Evolutionary conservation across 495 filamentous ascomycete species (phyloP), one percentile per base, ranked within the genome.

Genomic region (Trypethelium eluteriae): DNA sequence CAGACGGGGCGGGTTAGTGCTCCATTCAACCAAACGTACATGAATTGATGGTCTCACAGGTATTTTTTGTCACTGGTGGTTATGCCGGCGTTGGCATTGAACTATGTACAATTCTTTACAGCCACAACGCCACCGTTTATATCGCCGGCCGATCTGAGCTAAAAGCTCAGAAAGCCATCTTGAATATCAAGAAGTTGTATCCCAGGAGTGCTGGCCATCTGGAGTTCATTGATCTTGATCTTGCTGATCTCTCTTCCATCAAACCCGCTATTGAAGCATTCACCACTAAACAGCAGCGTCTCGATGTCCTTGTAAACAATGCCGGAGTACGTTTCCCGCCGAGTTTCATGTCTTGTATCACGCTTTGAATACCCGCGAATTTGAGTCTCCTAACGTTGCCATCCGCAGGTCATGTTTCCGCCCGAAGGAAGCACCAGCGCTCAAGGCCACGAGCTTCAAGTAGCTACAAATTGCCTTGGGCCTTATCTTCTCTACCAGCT

Each of bases 281-380:
- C 70, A 59, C 74, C n/a, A 11, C 32, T 2, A 70, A 70, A 53
- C 79, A 83, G 67, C 49, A 41, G 1, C 66, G 73, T 9, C 74
- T 83, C 34, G 75, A 83, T 74, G 75, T 80, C 49, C 70, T 83
- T 18, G 75, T 80, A 62, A 83, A 82, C 72, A 80, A 81, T n/a
- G 81, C 74, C 14, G 71, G 68, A n/a, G 73, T 83, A 35, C 75
- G 49, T 53, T 76, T 70, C 25, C 25, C 25, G 25, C 25, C 25
- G 25, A 25, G 25, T 1, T 25, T 25, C 25, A 25, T 25, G 25
- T 25, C 25, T 25, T 25, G 1, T 25, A 25, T 25, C 25, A 25
- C 25, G 25, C 25, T 25, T 25, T 25, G 25, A 25, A 63, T 66
- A n/a, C 74, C 76, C 2, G 76, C 78, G 2, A 44, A 18, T 2